A percentile compares a stretch with the other conserved stretches of the same genome.
Evolutionary conservation across 257 asterid species (phyloP).

Genomic region (Solanum bukasovii): DNA sequence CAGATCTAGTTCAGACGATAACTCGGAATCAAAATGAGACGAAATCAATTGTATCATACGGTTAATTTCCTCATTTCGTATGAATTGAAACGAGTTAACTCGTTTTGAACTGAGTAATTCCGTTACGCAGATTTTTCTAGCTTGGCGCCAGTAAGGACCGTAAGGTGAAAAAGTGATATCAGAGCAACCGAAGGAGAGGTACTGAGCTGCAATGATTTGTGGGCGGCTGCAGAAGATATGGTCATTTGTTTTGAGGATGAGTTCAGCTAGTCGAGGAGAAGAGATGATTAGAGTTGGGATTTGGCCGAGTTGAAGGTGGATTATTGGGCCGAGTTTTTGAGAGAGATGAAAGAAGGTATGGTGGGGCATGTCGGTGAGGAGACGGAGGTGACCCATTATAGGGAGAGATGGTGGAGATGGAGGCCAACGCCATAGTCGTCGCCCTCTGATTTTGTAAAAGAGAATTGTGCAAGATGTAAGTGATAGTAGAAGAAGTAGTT

Average conservation of each 20-base stretch:
- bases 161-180: constrained; percentile 27
- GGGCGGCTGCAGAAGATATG: constrained; percentile 20
- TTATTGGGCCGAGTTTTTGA: constrained; percentile 14
- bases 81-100: constrained; percentile 15
- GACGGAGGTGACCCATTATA: constrained; percentile 28
- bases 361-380: constrained; percentile 26
- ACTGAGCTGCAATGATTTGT: constrained; percentile 20
- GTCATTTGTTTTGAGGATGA: constrained; percentile 19
- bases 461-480: neutral
- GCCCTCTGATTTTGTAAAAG: neutral
- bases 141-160: constrained; percentile 38
- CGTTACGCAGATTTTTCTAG: constrained; percentile 22
- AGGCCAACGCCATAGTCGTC: neutral
- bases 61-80: constrained; percentile 19
- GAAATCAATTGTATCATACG: constrained; percentile 8
- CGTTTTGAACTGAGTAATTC: constrained; percentile 21
- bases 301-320: constrained; percentile 21
- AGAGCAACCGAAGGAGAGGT: constrained; percentile 26
- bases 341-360: constrained; percentile 12
- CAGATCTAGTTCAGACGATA: constrained; percentile 7
- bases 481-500: neutral
- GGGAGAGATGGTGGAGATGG: constrained; percentile 19
- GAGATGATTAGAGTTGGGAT: constrained; percentile 23
- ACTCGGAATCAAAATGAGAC: neutral
- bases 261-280: constrained; percentile 17